Base-by-base conservation (phyloP, 2,329 filamentous ascomycete species). In the Alternaria arbusti region DNA sequence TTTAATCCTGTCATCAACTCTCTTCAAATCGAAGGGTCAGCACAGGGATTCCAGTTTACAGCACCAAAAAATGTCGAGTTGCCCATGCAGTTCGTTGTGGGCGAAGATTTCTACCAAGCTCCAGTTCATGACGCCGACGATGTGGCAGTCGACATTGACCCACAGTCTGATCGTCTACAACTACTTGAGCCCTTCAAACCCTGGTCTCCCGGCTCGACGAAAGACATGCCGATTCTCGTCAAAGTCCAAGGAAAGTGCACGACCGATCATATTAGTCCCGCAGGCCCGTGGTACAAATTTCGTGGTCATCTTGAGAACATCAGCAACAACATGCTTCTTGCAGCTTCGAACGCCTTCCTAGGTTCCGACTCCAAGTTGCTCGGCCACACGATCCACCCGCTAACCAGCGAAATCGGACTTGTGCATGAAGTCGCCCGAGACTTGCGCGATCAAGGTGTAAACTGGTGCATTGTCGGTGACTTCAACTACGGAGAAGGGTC, bases 301-400 rank as follows among this genome's bases (percentile, higher is more conserved):
- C 75, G 79, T 2, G 80, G 79, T 3, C 80, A 81, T 52, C 74
- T 81, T 3, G 78, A 80, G 36, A 80, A 80, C 44, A 81, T 81
- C 54, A 75, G 72, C 64, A 75, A 80, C 65, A 80, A 80, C 63
- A 73, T 78, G 59, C 73, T 80, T 8, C 70, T 77, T 26, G 80
- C 69, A 17, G 80, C 67, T 7, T 17, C 57, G 10, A 81, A 80
- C 54, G 73, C 67, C 13, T 76, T 78, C 57, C 60, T 79, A 1
- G 69, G 57, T 5, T 47, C 71, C 0, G 59, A 70, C 23, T 65
- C 68, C 3, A 17, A 67, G 7, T 73, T 61, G 57, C 69, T 72
- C n/a, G 78, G 74, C 20, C 74, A 73, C 50, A 72, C 75, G 2
- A 55, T 65, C 12, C 69, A 78, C 40, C 72, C 72, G 1, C 20